phyloP scores from a whole-genome alignment of 2,329 filamentous ascomycete species.

The Fusarium armeniacum region DNA sequence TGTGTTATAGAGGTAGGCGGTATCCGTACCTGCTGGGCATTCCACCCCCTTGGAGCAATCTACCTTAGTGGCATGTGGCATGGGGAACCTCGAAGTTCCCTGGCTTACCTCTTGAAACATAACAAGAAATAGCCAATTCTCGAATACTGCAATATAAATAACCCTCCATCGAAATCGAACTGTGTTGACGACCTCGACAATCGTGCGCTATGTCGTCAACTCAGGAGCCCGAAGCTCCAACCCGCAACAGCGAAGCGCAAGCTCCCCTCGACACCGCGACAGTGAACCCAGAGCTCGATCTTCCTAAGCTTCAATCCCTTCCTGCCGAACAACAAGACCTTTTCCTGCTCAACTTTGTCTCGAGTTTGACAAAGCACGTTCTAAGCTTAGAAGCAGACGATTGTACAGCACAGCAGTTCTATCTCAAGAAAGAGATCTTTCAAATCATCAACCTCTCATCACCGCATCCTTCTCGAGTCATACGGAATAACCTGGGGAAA shows the following conservation, averaged over 20 bases:
- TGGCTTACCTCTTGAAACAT: conserved; percentile 39
- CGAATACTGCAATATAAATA: conserved; percentile 22
- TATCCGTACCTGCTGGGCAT: conserved; percentile 30
- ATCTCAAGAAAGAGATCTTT: conserved; percentile 93
- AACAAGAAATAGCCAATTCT: conserved; percentile 30
- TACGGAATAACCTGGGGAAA: conserved; percentile 88
- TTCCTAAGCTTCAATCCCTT: conserved; percentile 88
- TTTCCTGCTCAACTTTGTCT: conserved; percentile 90
- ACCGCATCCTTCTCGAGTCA: conserved; percentile 86
- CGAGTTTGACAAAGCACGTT: conserved; percentile 85
- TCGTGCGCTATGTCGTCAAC: conserved; percentile 55
- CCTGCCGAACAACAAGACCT: conserved; percentile 96
- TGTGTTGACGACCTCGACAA: conserved; percentile 42
- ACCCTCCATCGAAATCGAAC: conserved; percentile 17
- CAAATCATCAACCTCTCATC: conserved; percentile 90
- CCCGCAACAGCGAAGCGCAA: conserved; percentile 51
- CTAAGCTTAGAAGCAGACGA: conserved; percentile 80
- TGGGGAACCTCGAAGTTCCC: conserved; percentile 43
- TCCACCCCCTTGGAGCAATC: conserved; percentile 32
- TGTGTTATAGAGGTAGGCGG: conserved; percentile 10
- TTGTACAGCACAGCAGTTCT: conserved; percentile 89
- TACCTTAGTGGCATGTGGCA: conserved; percentile 45
- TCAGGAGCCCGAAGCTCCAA: conserved; percentile 55
- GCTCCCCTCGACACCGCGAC: conserved; percentile 58
- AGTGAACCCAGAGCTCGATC: conserved; percentile 83